Base-by-base conservation (phyloP, 2,329 filamentous ascomycete genomes). In the Colletotrichum caudatum region DNA sequence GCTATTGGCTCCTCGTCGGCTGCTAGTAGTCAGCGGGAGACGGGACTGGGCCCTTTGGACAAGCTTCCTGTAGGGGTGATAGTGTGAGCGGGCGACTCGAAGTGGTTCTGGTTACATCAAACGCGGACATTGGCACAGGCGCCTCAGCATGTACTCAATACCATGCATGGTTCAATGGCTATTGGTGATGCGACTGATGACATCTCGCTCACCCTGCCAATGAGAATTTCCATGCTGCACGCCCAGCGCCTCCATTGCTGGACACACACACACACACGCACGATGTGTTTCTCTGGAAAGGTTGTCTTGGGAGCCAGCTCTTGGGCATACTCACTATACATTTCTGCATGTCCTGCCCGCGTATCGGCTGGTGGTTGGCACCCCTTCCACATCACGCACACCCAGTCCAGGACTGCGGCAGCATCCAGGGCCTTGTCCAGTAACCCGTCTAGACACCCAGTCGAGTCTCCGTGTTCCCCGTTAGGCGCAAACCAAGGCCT, bases 31-130 rank as follows among this genome's bases (percentile, higher is more conserved):
- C 65, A 60, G 64, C 59, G 59, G 39, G 59, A 51, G 59, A 64
- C 53, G 59, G 69, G 69, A 69, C 69, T 71, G 65, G 65, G 66
- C 64, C 53, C 65, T 69, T 69, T 71, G 58, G 69, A 71, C 69
- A 71, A 69, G 69, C 65, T 69, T 69, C 68, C 20, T 64, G 69
- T 71, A 65, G 65, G 64, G 68, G 50, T 44, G 35, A 29, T 41
- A 35, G 37, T 69, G 58, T 37, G 20, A 37, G 53, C 53, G 53
- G 53, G 69, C 58, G 44, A 46, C 33, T 37, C 20, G 12, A 50
- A 7, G 23, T 26, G 44, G 58, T 69, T 53, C n/a, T 64, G 29
- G 69, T 63, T 71, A 71, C 69, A 64, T 71, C 65, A 57, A 41
- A 26, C 37, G 53, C 51, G 26, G 41, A 41, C 58, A 16, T 18